Percentiles rank a stretch among this genome's conserved stretches.
Evolutionary conservation across 192 early-diverging fungal species (phyloP).

Genomic region (Coemansia umbellata): DNA sequence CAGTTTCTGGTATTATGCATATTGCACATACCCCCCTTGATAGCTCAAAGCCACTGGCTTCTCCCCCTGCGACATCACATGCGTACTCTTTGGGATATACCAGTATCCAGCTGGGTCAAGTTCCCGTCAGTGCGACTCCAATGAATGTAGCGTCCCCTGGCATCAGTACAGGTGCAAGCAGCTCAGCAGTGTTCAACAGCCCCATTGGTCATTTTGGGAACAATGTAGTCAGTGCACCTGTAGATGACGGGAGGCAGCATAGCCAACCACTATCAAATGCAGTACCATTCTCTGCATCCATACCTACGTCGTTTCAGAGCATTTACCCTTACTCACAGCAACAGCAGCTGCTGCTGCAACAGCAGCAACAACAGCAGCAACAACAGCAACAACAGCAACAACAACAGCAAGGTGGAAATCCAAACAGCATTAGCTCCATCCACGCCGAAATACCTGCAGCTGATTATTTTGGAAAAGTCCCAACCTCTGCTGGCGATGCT

Average conservation of each 20-base stretch:
- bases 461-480: slow-evolving; percentile 4
- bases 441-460: neutral
- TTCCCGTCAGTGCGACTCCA: neutral
- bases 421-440: too few relatives aligned
- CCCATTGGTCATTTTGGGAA: too few relatives aligned
- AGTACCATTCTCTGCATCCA: too few relatives aligned
- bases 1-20: too few relatives aligned
- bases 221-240: too few relatives aligned
- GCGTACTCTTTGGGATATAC: neutral
- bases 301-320: too few relatives aligned
- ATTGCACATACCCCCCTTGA: too few relatives aligned
- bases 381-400: too few relatives aligned
- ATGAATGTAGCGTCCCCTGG: neutral
- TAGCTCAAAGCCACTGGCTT: neutral
- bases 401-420: too few relatives aligned
- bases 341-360: neutral
- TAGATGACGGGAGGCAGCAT: too few relatives aligned
- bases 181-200: too few relatives aligned
- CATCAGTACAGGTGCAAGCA: neutral
- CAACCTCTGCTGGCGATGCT: neutral
- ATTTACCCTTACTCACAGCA: neutral
- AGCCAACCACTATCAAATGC: too few relatives aligned
- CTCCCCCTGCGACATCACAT: neutral
- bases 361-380: neutral
- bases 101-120: neutral